These are phyloP conservation scores for Nemania sp. DNA, from an alignment of 2,329 filamentous ascomycete species.

Conservation along the genomic window DNA sequence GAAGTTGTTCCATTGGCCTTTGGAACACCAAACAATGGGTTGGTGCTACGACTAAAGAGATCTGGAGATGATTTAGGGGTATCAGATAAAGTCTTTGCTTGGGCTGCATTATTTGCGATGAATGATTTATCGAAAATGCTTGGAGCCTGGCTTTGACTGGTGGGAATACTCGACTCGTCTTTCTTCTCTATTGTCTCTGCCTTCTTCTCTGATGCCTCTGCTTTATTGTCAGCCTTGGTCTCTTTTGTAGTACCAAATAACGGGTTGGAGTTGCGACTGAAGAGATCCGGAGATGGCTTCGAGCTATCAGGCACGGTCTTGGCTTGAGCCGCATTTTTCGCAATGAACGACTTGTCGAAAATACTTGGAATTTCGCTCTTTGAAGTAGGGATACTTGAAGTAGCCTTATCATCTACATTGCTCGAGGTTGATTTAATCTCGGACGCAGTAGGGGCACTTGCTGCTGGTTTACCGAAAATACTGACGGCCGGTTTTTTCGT, in stretches of 20 bases:
- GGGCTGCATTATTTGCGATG: slow-evolving; percentile 35
- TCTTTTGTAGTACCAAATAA: slow-evolving; percentile 29
- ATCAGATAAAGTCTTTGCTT: slow-evolving; percentile 39
- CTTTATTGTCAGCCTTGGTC: not conserved
- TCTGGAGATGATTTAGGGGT: slow-evolving; percentile 37
- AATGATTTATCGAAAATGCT: slow-evolving; percentile 39
- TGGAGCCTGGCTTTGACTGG: slow-evolving; percentile 5
- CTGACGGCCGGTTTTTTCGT: slow-evolving; percentile 23
- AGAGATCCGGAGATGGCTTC: slow-evolving; percentile 42
- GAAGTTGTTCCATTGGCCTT: slow-evolving; percentile 48
- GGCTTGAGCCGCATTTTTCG: slow-evolving; percentile 34
- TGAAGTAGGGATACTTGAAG: slow-evolving; percentile 1
- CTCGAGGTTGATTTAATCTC: slow-evolving; percentile 30
- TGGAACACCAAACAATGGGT: slow-evolving; percentile 32
- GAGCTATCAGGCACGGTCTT: slow-evolving; percentile 35
- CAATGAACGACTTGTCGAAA: slow-evolving; percentile 37
- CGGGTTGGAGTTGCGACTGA: slow-evolving; percentile 42
- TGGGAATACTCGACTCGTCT: slow-evolving; percentile 2
- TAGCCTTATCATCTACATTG: slow-evolving; percentile 13
- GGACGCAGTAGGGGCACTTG: not conserved
- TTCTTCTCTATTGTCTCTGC: slow-evolving; percentile 8
- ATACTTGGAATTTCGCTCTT: slow-evolving; percentile 32
- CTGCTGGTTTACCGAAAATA: slow-evolving; percentile 29
- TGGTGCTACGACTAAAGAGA: slow-evolving; percentile 45
- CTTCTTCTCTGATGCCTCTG: not conserved